Percentiles rank a stretch among this genome's conserved stretches.
Evolutionary conservation across 176 grass and related monocot genomes (phyloP).

Genomic region (Phyllostachys edulis): DNA sequence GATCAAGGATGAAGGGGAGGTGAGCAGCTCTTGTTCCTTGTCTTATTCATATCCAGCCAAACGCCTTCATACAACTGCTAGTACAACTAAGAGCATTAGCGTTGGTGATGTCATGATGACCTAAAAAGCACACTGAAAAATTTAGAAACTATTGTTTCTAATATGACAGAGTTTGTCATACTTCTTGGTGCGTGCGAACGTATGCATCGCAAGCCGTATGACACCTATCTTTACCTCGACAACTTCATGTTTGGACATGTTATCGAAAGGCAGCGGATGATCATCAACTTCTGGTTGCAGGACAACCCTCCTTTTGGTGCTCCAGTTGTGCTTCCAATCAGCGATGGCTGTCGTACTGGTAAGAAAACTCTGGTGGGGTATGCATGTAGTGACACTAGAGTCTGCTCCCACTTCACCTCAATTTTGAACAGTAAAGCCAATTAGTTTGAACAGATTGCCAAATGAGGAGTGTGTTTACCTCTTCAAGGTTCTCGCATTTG

Average conservation of each 20-base stretch:
- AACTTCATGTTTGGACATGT: constrained; percentile 18
- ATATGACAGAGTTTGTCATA: background rate
- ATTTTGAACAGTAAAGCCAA: background rate
- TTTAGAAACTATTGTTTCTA: background rate
- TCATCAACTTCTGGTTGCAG: background rate
- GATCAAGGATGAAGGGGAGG: too few species aligned
- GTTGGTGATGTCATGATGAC: background rate
- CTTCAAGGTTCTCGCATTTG: constrained; percentile 37
- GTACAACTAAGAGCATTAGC: background rate
- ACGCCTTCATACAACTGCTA: too few species aligned
- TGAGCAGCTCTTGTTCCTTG: too few species aligned
- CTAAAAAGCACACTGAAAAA: background rate
- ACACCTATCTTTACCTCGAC: background rate
- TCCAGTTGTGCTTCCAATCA: background rate
- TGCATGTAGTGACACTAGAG: background rate
- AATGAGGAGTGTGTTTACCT: constrained; percentile 26
- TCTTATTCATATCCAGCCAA: too few species aligned
- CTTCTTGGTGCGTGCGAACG: constrained; percentile 1
- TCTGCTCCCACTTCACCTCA: background rate
- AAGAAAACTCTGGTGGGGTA: background rate
- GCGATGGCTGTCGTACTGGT: background rate
- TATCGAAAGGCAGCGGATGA: background rate
- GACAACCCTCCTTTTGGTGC: background rate
- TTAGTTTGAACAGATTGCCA: constrained; percentile 1
- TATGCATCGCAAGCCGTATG: background rate